These are phyloP conservation scores for Mrakia gelida DNA, from an alignment of 768 basidiomycete genomes.

Conservation along the genomic window DNA sequence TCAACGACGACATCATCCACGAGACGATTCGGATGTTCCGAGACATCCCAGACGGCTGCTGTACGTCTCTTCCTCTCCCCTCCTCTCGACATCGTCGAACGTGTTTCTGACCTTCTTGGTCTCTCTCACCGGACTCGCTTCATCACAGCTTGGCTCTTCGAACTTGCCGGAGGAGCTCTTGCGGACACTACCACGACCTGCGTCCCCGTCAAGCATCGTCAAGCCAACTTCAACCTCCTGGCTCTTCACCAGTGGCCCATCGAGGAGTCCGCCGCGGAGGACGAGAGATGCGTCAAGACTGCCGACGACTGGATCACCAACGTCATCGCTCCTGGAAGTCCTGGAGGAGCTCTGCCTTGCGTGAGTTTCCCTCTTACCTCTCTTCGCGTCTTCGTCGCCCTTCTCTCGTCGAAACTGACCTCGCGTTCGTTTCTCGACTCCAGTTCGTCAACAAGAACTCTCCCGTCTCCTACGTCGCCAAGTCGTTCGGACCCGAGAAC, in stretches of 20 bases:
- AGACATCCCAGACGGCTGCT: constrained; percentile 82
- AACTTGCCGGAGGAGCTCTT: constrained; percentile 73
- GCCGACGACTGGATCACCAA: constrained; percentile 86
- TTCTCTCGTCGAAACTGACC: constrained; percentile 14
- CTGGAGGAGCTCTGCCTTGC: constrained; percentile 78
- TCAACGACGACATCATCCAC: constrained; percentile 81
- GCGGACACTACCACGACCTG: constrained; percentile 64
- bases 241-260: constrained; percentile 93
- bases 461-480: constrained; percentile 44
- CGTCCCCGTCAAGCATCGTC: constrained; percentile 69
- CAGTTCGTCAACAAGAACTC: constrained; percentile 41
- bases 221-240: constrained; percentile 77
- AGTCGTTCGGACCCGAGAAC: constrained; percentile 58
- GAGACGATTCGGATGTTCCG: constrained; percentile 76
- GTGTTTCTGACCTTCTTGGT: neutral
- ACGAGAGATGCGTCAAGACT: constrained; percentile 71
- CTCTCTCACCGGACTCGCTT: neutral
- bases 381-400: neutral
- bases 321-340: constrained; percentile 64
- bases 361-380: constrained; percentile 55
- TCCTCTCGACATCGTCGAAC: neutral
- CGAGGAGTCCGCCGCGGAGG: constrained; percentile 55
- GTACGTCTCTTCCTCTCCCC: constrained; percentile 51
- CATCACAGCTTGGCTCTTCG: constrained; percentile 74
- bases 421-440: neutral